Conservation (phyloP, 2,329 filamentous ascomycete genomes). For the Hypoxylon sp. region DNA sequence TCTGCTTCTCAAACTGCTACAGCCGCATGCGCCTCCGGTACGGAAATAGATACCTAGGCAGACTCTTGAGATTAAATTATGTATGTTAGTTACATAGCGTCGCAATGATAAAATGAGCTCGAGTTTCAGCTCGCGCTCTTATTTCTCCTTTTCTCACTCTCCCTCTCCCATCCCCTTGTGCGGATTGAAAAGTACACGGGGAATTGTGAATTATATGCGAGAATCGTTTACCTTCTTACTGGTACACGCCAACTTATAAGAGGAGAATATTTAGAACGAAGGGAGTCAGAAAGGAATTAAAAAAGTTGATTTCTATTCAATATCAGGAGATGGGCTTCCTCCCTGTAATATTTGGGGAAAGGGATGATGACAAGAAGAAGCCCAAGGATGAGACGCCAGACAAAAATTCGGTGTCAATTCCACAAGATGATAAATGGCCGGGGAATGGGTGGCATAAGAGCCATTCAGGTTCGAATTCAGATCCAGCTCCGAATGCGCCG, state of each 20-base stretch:
- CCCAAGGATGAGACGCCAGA: too few species aligned
- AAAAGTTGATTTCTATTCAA: not conserved
- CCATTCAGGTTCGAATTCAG: too few species aligned
- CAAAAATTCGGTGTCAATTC: too few species aligned
- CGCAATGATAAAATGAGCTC: not conserved
- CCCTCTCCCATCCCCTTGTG: not conserved
- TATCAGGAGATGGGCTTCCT: not conserved
- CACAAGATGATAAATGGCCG: too few species aligned
- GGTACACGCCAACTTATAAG: not conserved
- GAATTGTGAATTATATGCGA: not conserved
- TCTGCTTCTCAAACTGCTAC: slow-evolving; percentile 6
- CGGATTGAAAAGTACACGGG: not conserved
- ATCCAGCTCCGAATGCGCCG: too few species aligned
- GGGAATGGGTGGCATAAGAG: too few species aligned
- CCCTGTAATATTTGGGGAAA: too few species aligned
- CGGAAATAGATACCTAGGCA: slow-evolving; percentile 16
- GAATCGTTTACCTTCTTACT: not conserved
- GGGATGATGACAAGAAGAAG: too few species aligned
- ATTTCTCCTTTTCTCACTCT: not conserved
- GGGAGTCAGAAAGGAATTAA: not conserved
- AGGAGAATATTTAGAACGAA: not conserved
- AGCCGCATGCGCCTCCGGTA: slow-evolving; percentile 11
- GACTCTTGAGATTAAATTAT: slow-evolving; percentile 5
- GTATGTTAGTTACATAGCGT: slow-evolving; percentile 1
- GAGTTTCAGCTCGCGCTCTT: not conserved